phyloP scores from a whole-genome alignment of 192 early-diverging fungal genomes.

The Cetraspora pellucida region DNA sequence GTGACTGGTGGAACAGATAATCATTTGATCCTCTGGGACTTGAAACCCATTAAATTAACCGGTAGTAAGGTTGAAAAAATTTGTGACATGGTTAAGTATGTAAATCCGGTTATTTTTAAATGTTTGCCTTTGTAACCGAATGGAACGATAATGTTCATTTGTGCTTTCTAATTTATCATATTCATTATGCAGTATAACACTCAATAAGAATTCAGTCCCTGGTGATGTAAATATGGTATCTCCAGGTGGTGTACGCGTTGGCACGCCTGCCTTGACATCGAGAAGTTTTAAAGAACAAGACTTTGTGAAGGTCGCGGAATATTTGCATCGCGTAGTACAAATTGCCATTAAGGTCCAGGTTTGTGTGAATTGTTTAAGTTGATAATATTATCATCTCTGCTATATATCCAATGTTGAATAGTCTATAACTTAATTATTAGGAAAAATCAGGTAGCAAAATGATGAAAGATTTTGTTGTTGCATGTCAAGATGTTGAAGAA shows the following conservation, averaged over 20 bases:
- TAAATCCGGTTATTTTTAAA: not conserved
- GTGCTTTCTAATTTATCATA: not conserved
- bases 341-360: constrained; percentile 85
- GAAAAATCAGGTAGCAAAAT: constrained; percentile 82
- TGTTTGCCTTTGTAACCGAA: not conserved
- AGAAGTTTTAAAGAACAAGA: constrained; percentile 96
- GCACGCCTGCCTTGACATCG: constrained; percentile 93
- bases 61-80: constrained; percentile 99
- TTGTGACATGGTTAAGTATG: constrained; percentile 85
- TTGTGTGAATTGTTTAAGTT: not conserved
- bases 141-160: not conserved
- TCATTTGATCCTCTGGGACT: constrained; percentile 98
- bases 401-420: not conserved
- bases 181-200: constrained; percentile 70
- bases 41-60: constrained; percentile 87
- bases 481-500: constrained; percentile 74
- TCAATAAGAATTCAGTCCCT: constrained; percentile 99
- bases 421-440: not conserved
- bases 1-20: constrained; percentile 96
- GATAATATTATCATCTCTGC: not conserved
- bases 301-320: constrained; percentile 94
- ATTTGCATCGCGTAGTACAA: constrained; percentile 92
- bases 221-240: constrained; percentile 95
- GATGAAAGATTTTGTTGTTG: constrained; percentile 97
- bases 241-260: constrained; percentile 97